Percentiles rank a stretch among this genome's conserved stretches.
Evolutionary conservation across 2,329 filamentous ascomycete species (phyloP).

Genomic region (Claviceps digitariae): DNA sequence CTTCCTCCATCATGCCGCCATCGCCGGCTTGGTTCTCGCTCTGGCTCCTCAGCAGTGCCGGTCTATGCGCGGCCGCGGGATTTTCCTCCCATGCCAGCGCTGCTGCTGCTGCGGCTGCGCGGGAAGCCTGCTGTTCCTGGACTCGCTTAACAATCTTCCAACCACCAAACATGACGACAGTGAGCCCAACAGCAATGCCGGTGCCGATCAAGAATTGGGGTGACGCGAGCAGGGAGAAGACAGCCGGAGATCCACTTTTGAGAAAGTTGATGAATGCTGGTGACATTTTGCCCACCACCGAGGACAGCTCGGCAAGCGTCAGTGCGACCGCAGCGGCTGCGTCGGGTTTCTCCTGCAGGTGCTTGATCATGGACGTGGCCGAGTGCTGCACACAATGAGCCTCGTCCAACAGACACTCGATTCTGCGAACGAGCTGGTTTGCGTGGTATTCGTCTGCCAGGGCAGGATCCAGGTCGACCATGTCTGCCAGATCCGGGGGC

Average conservation of each 20-base stretch:
- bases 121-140: conserved; percentile 24
- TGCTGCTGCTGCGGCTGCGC: conserved; percentile 19
- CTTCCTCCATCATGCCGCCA: conserved; percentile 32
- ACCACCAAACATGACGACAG: conserved; percentile 86
- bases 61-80: conserved; percentile 11
- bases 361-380: conserved; percentile 67
- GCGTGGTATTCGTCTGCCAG: conserved; percentile 36
- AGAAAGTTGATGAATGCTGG: conserved; percentile 63
- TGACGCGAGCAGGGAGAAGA: conserved; percentile 74
- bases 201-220: conserved; percentile 93
- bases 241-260: conserved; percentile 69
- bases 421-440: conserved; percentile 51
- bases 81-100: conserved; percentile 16
- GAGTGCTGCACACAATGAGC: conserved; percentile 80
- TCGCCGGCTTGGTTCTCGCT: conserved; percentile 19
- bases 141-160: conserved; percentile 96
- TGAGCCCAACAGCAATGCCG: conserved; percentile 81
- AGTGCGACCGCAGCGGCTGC: conserved; percentile 88
- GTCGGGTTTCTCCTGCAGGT: conserved; percentile 59
- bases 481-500: conserved; percentile 49
- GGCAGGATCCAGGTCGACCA: conserved; percentile 32
- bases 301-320: conserved; percentile 81
- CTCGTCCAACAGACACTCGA: conserved; percentile 71
- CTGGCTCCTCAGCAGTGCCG: conserved; percentile 14
- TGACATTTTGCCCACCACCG: conserved; percentile 68